Conservation (phyloP, 2,329 filamentous ascomycete species). For the Pseudodiploospora longispora region DNA sequence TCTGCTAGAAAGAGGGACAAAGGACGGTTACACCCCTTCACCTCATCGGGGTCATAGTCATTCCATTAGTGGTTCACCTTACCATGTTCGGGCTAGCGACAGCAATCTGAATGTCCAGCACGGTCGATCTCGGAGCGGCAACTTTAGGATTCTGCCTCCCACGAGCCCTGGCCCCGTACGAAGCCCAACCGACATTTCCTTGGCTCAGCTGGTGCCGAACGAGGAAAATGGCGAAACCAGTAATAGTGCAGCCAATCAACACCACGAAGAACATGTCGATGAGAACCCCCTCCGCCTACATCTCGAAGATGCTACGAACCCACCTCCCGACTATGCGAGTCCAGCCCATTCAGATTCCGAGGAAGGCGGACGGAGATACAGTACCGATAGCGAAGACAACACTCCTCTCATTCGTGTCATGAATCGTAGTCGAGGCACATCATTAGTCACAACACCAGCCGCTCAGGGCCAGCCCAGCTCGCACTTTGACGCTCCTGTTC, state of each 20-base stretch:
- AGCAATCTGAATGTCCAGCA: conserved; percentile 55
- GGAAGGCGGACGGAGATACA: conserved; percentile 46
- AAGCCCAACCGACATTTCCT: conserved; percentile 91
- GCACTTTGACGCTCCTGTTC: conserved; percentile 48
- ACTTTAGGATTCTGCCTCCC: conserved; percentile 65
- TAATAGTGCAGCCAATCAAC: conserved; percentile 17
- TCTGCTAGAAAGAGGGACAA: conserved; percentile 74
- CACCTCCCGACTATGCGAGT: conserved; percentile 65
- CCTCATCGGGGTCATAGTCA: conserved; percentile 39
- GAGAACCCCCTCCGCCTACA: conserved; percentile 31
- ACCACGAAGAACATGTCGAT: conserved; percentile 20
- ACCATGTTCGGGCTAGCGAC: conserved; percentile 32
- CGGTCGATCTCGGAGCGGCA: conserved; percentile 67
- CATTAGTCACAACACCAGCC: conserved; percentile 31
- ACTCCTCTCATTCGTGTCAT: conserved; percentile 43
- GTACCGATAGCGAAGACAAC: conserved; percentile 50
- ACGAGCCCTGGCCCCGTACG: conserved; percentile 83
- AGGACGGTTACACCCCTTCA: conserved; percentile 44
- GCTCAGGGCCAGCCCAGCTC: conserved; percentile 11
- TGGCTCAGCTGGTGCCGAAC: conserved; percentile 70
- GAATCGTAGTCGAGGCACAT: conserved; percentile 43
- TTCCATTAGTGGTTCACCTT: conserved; percentile 30
- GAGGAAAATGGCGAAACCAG: conserved; percentile 61
- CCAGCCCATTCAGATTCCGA: conserved; percentile 52
- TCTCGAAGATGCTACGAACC: conserved; percentile 49